phyloP scores from a whole-genome alignment of 441 rosid species.

The Populus tomentosa region DNA sequence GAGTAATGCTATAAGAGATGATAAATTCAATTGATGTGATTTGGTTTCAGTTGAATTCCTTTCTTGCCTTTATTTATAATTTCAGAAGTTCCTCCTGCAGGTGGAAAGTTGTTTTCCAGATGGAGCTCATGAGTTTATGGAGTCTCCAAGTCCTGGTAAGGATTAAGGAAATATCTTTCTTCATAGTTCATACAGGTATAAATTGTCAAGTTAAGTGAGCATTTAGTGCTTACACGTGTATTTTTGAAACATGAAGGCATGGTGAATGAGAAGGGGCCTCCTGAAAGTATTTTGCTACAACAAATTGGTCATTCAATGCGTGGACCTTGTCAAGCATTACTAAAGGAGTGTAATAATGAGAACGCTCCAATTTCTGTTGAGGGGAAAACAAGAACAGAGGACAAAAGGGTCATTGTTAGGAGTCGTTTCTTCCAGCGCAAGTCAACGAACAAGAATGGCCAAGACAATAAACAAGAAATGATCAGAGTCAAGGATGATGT shows the following conservation, averaged over 20 bases:
- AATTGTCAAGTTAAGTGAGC: constrained; percentile 4
- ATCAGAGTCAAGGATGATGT: constrained; percentile 20
- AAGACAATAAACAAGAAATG: constrained; percentile 30
- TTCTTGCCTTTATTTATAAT: background rate
- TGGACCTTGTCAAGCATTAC: constrained; percentile 30
- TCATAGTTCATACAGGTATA: background rate
- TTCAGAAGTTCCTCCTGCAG: constrained; percentile 27
- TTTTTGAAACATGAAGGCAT: constrained; percentile 17
- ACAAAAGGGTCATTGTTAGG: constrained; percentile 24
- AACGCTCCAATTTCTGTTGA: constrained; percentile 19
- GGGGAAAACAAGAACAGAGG: constrained; percentile 29
- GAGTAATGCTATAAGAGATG: constrained; percentile 24
- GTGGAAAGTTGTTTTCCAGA: constrained; percentile 30
- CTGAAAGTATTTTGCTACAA: constrained; percentile 21
- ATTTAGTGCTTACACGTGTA: constrained; percentile 6
- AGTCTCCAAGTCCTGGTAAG: constrained; percentile 43
- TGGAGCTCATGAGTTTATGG: constrained; percentile 32
- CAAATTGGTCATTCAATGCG: constrained; percentile 22
- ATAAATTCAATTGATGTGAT: constrained; percentile 3
- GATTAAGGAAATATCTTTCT: constrained; percentile 9
- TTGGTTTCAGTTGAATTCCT: constrained; percentile 7
- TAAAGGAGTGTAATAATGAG: constrained; percentile 34
- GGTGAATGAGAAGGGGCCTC: constrained; percentile 26
- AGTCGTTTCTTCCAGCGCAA: constrained; percentile 31
- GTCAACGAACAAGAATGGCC: constrained; percentile 25